Conservation (phyloP, 805 yeast genomes). For the Danielia reshetovae region DNA sequence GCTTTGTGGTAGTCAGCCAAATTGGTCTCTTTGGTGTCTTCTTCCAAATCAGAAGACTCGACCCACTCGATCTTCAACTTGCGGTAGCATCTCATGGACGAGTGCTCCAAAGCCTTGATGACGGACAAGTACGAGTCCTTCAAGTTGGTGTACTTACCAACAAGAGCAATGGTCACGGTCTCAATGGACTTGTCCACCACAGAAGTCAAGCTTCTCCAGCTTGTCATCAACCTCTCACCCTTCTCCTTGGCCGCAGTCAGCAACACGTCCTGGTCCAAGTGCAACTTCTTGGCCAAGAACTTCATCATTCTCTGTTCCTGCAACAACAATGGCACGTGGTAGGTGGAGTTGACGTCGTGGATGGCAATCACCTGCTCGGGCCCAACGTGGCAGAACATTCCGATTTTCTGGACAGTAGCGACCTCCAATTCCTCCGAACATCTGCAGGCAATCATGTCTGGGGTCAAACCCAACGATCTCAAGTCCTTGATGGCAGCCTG, state of each 20-base stretch:
- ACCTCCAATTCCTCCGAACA: slow-evolving; percentile 78
- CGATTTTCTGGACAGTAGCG: slow-evolving; percentile 90
- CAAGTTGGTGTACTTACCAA: slow-evolving; percentile 94
- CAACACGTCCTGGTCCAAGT: slow-evolving; percentile 43
- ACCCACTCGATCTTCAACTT: slow-evolving; percentile 91
- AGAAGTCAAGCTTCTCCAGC: slow-evolving; percentile 79
- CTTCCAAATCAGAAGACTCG: slow-evolving; percentile 88
- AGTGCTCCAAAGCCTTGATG: slow-evolving; percentile 91
- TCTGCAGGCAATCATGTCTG: slow-evolving; percentile 98
- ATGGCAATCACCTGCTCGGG: slow-evolving; percentile 97
- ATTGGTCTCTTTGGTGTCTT: slow-evolving; percentile 55
- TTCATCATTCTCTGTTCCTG: slow-evolving; percentile 81
- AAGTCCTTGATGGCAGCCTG: slow-evolving; percentile 98
- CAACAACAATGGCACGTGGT: slow-evolving; percentile 91
- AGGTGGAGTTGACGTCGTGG: slow-evolving; percentile 94
- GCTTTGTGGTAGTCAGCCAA: slow-evolving; percentile 87
- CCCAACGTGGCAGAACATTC: slow-evolving; percentile 99
- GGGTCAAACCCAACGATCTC: slow-evolving; percentile 90
- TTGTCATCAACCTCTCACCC: slow-evolving; percentile 66
- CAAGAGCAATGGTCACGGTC: slow-evolving; percentile 89
- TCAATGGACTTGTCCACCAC: slow-evolving; percentile 81
- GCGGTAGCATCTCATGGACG: slow-evolving; percentile 85
- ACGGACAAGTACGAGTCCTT: slow-evolving; percentile 95
- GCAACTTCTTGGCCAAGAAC: slow-evolving; percentile 65
- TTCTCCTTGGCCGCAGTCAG: slow-evolving; percentile 48